These are phyloP conservation scores for Phaeophleospora eucalypticola DNA, from an alignment of 2,329 filamentous ascomycete species.

Conservation along the genomic window DNA sequence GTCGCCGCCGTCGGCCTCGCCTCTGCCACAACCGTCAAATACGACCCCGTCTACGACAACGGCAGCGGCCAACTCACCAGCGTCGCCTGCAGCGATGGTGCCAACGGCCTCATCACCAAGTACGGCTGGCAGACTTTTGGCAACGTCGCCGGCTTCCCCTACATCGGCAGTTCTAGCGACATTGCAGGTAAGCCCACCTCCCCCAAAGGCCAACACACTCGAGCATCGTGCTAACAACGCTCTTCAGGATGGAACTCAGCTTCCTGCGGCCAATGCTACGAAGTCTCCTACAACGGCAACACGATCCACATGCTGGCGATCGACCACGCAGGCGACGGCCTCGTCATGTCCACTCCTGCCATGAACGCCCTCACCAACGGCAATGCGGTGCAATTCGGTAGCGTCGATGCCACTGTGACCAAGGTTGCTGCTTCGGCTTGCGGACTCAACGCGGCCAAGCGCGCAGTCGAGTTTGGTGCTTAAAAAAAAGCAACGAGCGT, in stretches of 20 bases:
- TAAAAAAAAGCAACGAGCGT: conserved; percentile 6
- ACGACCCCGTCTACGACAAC: conserved; percentile 68
- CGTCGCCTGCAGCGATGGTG: conserved; percentile 65
- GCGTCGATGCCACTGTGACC: conserved; percentile 40
- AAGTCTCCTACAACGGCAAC: conserved; percentile 45
- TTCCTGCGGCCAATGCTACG: conserved; percentile 53
- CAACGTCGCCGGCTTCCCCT: conserved; percentile 44
- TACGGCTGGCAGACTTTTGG: conserved; percentile 50
- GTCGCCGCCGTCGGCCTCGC: conserved; percentile 8
- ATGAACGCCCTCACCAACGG: conserved; percentile 49
- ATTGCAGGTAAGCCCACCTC: conserved; percentile 37
- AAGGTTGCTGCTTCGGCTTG: conserved; percentile 38
- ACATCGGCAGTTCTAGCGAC: conserved; percentile 48
- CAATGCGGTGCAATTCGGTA: conserved; percentile 36
- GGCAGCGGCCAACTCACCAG: conserved; percentile 49
- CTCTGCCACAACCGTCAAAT: conserved; percentile 48
- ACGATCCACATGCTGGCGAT: conserved; percentile 49
- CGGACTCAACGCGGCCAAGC: conserved; percentile 26
- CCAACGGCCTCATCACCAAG: conserved; percentile 61
- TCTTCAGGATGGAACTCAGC: conserved; percentile 42
- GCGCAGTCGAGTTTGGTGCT: conserved; percentile 23
- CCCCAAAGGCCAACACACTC: too few species aligned
- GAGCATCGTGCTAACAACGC: too few species aligned
- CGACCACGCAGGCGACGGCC: conserved; percentile 44
- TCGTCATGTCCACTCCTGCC: conserved; percentile 48